phyloP scores from a whole-genome alignment of 768 basidiomycete species.

The Mycena floridula region DNA sequence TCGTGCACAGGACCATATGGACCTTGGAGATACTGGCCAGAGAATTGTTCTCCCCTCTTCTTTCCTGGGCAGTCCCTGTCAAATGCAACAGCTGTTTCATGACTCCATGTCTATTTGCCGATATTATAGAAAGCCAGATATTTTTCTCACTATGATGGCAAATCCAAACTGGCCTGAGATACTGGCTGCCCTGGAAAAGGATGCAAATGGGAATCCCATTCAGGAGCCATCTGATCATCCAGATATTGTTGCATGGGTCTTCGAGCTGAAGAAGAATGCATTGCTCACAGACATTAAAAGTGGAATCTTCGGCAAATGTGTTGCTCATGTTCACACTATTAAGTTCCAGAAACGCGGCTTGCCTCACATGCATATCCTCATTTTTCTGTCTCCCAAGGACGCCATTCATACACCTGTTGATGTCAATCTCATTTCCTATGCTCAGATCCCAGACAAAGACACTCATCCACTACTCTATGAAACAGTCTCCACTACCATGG shows the following conservation, averaged over 20 bases:
- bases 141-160: constrained; percentile 37
- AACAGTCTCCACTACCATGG: background rate
- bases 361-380: too few species aligned
- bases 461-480: background rate
- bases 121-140: constrained; percentile 20
- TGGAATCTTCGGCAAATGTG: constrained; percentile 2
- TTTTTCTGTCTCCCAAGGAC: too few species aligned
- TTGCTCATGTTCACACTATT: background rate
- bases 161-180: constrained; percentile 51
- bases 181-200: constrained; percentile 25
- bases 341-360: background rate
- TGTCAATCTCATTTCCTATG: too few species aligned
- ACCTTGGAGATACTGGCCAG: constrained; percentile 15
- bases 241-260: too few species aligned
- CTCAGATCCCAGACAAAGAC: constrained; percentile 7
- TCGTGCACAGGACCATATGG: constrained; percentile 5
- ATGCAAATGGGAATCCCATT: background rate
- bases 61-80: constrained; percentile 19
- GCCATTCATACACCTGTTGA: too few species aligned
- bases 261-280: constrained; percentile 2
- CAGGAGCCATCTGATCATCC: background rate
- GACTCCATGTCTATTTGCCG: constrained; percentile 29
- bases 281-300: constrained; percentile 8
- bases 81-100: constrained; percentile 28
- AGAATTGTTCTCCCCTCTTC: constrained; percentile 24